Base-by-base conservation (phyloP, 768 basidiomycete species). In the Postia placenta region DNA sequence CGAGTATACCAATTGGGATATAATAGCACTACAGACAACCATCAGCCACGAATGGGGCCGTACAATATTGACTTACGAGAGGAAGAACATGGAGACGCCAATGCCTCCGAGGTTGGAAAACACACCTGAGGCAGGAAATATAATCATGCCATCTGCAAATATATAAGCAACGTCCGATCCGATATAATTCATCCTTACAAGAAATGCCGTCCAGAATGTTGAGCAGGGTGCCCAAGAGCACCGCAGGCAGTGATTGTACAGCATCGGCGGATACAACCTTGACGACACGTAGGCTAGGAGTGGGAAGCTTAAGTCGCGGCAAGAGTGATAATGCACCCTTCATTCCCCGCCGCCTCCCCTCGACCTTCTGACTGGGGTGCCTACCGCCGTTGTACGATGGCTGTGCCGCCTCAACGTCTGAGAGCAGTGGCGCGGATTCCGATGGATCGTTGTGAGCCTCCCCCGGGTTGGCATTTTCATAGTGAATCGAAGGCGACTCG, bases 41-140 rank as follows among this genome's bases (percentile, higher is more conserved):
- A 15, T 7, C 9, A 15, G 7, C 30, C 30, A 33, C 30, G 17
- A 33, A 15, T 7, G 7, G 2, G 30, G 30, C 15, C 30, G 30
- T 33, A 33, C 9, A 33, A 33, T 7, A 33, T 7, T 33, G 30
- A 64, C 81, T 58, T 61, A 85, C 74, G 88, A 82, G 17, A 92
- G 76, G 64, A 94, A 95, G 66, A 95, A 95, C 86, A 97, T 90
- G 27, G 92, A 94, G 1, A 98, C 92, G 2, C 95, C 95, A 64
- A 85, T 82, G 0, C 87, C 80, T 1, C 92, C 94, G 15, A 95
- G 80, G 46, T 79, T 79, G 11, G 76, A 67, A 63, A 99, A 97
- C 2, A 88, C 74, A 2, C 87, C 80, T 7, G 82, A 76, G 0
- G 86, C 81, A 2, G 96, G 96, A 63, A 97, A 99, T 48, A 92